Evolutionary conservation across 352 stramenopile species (phyloP).

Genomic region (Phytopythium aichiense): DNA sequence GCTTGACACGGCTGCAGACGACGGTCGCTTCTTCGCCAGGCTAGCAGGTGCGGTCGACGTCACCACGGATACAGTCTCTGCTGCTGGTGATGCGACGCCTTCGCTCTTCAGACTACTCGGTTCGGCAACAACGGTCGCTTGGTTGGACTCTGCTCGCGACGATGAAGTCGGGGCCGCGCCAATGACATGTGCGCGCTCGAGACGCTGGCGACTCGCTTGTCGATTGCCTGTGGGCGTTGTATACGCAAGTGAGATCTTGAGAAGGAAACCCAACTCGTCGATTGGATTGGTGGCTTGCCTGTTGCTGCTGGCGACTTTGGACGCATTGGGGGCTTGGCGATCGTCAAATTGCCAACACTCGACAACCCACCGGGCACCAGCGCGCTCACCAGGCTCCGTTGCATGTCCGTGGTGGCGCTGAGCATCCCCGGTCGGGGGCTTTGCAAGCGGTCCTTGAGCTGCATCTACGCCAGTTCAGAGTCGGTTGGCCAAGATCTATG

Average conservation of each 20-base stretch:
- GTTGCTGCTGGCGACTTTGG: slow-evolving; percentile 27
- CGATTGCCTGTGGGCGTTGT: slow-evolving; percentile 12
- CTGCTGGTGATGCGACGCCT: not conserved
- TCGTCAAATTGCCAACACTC: not conserved
- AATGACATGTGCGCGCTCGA: slow-evolving; percentile 25
- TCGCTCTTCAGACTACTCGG: slow-evolving; percentile 18
- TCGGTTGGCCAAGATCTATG: not conserved
- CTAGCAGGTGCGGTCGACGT: not conserved
- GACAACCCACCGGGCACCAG: not conserved
- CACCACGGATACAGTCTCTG: not conserved
- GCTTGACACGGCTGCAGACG: slow-evolving; percentile 3
- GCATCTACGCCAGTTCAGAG: not conserved
- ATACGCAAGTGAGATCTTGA: not conserved
- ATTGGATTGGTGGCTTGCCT: slow-evolving; percentile 3
- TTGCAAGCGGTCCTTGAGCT: slow-evolving; percentile 50
- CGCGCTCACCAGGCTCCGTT: not conserved
- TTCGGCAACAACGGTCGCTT: not conserved
- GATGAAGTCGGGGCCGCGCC: not conserved
- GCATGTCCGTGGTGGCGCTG: not conserved
- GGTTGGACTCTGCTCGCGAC: not conserved
- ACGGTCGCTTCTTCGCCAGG: not conserved
- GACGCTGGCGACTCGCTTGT: slow-evolving; percentile 33
- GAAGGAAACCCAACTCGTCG: not conserved
- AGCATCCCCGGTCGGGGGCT: slow-evolving; percentile 29
- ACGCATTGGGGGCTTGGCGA: slow-evolving; percentile 29